Conservation (phyloP, 202 grass and related monocot species). For the Carex arenaria region DNA sequence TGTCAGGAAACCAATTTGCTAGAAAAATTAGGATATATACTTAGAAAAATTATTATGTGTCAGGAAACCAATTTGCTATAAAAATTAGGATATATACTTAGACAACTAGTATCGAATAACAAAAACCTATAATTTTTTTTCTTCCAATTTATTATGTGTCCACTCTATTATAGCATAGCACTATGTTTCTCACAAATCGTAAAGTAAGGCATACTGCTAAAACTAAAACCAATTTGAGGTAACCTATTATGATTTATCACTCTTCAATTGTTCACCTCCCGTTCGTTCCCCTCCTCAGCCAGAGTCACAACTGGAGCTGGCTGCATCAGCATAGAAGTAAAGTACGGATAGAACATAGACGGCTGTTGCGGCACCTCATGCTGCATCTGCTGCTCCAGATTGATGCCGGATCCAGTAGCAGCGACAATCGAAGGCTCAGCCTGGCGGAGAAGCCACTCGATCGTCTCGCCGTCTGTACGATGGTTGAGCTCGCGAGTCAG, state of each 20-base stretch:
- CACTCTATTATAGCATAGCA: not conserved
- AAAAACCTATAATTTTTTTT: not conserved
- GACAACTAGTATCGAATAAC: not conserved
- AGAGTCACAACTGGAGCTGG: constrained; percentile 4
- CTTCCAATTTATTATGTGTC: not conserved
- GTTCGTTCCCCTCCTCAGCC: not conserved
- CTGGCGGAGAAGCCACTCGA: constrained; percentile 81
- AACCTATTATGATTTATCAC: not conserved
- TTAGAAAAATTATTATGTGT: too few species aligned
- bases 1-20: too few species aligned
- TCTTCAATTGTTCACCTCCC: constrained; percentile 7
- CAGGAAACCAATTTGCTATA: too few species aligned
- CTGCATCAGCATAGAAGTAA: constrained; percentile 61
- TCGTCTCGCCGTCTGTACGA: constrained; percentile 63
- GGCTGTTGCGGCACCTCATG: not conserved
- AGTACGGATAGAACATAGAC: constrained; percentile 38
- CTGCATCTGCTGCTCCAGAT: not conserved
- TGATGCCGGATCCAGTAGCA: constrained; percentile 49
- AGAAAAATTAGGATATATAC: not conserved
- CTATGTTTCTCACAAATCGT: not conserved
- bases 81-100: not conserved
- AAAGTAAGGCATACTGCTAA: not conserved
- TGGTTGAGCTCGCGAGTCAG: constrained; percentile 66
- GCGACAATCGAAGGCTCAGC: constrained; percentile 72
- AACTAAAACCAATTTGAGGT: not conserved